These are phyloP conservation scores for Cotoneaster glaucophyllus DNA, from an alignment of 306 rosid genomes.

Conservation along the genomic window DNA sequence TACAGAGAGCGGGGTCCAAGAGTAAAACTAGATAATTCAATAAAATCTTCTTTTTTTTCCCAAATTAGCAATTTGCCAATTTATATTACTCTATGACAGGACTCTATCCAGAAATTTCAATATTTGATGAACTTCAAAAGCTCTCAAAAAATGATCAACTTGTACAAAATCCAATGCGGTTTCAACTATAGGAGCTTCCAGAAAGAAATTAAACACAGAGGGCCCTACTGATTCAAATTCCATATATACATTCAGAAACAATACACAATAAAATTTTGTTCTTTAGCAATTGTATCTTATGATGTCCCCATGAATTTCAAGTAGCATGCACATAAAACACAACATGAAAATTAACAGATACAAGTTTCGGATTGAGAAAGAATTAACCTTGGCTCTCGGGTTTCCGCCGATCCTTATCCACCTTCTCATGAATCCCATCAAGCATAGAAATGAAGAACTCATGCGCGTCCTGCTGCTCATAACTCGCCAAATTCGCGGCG, in stretches of 20 bases:
- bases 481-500: conserved; percentile 87
- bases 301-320: background rate
- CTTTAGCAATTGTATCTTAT: background rate
- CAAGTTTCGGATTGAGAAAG: background rate
- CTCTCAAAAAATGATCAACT: background rate
- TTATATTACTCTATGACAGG: background rate
- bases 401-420: conserved; percentile 62
- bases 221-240: background rate
- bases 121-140: background rate
- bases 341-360: conserved; percentile 1
- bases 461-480: conserved; percentile 98
- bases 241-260: background rate
- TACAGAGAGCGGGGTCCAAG: background rate
- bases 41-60: background rate
- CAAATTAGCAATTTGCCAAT: background rate
- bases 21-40: background rate
- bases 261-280: background rate
- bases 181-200: background rate
- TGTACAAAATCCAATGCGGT: background rate
- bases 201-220: background rate
- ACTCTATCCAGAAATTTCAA: background rate
- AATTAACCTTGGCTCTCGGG: conserved; percentile 67
- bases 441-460: conserved; percentile 97
- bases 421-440: conserved; percentile 92
- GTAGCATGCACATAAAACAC: background rate